Conservation (phyloP, 371 early-diverging fungal species). For the Mucor plumbeus region DNA sequence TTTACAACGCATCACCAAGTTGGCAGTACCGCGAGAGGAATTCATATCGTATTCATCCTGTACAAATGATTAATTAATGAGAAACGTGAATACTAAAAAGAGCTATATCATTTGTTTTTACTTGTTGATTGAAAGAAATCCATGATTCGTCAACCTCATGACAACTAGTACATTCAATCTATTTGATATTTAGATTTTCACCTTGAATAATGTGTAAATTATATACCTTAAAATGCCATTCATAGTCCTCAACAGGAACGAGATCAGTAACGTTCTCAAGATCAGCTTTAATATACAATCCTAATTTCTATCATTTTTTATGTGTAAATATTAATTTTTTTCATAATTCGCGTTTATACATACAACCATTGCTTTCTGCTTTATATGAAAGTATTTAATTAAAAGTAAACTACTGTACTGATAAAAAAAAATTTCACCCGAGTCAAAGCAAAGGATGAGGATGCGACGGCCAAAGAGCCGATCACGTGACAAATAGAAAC, state of each 20-base stretch:
- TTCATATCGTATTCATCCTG: conserved; percentile 50
- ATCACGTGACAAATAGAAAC: too few relatives aligned
- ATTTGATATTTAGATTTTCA: neutral
- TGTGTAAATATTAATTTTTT: neutral
- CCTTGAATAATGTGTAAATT: neutral
- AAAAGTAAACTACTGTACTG: neutral
- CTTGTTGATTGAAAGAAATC: conserved; percentile 75
- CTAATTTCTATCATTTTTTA: conserved; percentile 25
- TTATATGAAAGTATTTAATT: neutral
- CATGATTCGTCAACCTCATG: conserved; percentile 77
- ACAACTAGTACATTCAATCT: conserved; percentile 85
- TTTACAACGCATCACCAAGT: conserved; percentile 93
- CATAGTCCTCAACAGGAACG: conserved; percentile 62
- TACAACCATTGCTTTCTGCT: neutral
- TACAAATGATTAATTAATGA: neutral
- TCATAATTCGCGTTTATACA: neutral
- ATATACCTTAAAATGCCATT: conserved; percentile 79
- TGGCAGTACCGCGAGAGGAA: conserved; percentile 79
- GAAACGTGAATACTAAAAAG: neutral
- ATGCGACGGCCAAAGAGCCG: too few relatives aligned
- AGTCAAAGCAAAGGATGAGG: too few relatives aligned
- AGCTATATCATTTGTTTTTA: conserved; percentile 24
- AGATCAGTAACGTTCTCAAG: conserved; percentile 84
- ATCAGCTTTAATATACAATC: conserved; percentile 76
- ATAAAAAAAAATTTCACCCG: too few relatives aligned